Evolutionary conservation across 2,329 filamentous ascomycete genomes (phyloP).

Genomic region (Berkeleyomyces rouxiae): DNA sequence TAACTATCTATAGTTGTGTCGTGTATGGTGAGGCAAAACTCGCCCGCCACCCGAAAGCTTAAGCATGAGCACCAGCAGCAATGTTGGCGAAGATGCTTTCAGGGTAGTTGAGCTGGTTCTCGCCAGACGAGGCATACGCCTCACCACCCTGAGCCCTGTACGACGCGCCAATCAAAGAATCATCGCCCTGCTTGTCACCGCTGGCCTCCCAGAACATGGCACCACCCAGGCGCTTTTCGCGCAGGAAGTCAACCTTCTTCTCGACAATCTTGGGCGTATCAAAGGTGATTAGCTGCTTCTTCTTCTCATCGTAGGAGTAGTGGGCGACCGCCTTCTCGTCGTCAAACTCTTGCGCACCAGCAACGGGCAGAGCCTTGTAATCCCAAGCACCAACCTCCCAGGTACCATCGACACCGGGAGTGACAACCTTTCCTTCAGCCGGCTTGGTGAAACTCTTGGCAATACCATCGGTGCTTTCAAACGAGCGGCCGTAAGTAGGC

Average conservation of each 20-base stretch:
- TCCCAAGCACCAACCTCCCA: constrained; percentile 68
- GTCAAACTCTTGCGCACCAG: constrained; percentile 39
- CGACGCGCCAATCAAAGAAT: constrained; percentile 41
- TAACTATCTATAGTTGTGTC: too few species aligned
- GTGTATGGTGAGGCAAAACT: too few species aligned
- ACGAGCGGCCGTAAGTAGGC: constrained; percentile 64
- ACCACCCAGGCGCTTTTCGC: constrained; percentile 46
- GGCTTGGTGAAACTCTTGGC: constrained; percentile 35
- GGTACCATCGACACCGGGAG: constrained; percentile 48
- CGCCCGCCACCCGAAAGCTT: too few species aligned
- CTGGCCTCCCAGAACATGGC: constrained; percentile 80
- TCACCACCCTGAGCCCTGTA: constrained; percentile 26
- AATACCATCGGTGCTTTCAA: constrained; percentile 41
- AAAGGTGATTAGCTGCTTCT: constrained; percentile 53
- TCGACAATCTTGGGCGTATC: constrained; percentile 44
- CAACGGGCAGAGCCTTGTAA: constrained; percentile 57
- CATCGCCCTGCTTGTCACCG: constrained; percentile 41
- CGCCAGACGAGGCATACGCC: constrained; percentile 26
- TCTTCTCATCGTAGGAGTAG: constrained; percentile 50
- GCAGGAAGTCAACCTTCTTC: constrained; percentile 50
- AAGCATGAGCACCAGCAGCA: constrained; percentile 18
- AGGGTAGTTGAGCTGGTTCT: constrained; percentile 37
- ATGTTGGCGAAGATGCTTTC: constrained; percentile 40
- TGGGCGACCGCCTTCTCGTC: constrained; percentile 44
- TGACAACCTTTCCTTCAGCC: constrained; percentile 12